These are phyloP conservation scores for Blastomyces parvus DNA, from an alignment of 2,329 filamentous ascomycete species.

Conservation along the genomic window DNA sequence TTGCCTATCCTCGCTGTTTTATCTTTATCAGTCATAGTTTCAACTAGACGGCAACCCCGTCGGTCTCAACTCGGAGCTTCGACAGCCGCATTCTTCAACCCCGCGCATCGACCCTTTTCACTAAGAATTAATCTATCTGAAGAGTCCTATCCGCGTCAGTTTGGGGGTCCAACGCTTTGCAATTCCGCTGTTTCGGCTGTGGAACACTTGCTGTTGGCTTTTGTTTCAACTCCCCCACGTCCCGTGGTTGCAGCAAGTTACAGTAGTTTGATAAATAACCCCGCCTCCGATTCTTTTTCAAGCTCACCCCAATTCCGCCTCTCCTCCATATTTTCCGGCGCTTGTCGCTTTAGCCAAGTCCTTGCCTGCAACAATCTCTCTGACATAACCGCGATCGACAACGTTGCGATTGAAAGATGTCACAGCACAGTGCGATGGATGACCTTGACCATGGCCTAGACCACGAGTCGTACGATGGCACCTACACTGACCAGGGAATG, in stretches of 20 bases:
- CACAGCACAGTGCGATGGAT: conserved; percentile 5
- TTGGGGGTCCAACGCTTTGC: background rate
- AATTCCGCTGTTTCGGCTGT: background rate
- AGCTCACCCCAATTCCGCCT: background rate
- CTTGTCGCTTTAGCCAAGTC: background rate
- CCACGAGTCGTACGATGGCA: conserved; percentile 22
- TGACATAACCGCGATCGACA: background rate
- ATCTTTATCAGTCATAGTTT: background rate
- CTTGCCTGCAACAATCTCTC: background rate
- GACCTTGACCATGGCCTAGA: conserved; percentile 6
- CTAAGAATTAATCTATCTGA: background rate
- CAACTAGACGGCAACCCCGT: background rate
- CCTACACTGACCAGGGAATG: conserved; percentile 18
- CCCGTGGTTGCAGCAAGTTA: too few species aligned
- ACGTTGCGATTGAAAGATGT: background rate
- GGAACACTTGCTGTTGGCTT: background rate
- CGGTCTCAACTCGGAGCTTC: background rate
- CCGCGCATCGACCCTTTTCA: background rate
- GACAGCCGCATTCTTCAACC: background rate
- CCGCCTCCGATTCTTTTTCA: too few species aligned
- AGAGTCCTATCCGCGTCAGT: background rate
- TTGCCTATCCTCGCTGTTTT: background rate
- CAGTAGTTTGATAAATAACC: background rate
- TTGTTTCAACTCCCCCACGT: background rate
- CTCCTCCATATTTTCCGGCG: background rate